Evolutionary conservation across 2,329 filamentous ascomycete species (phyloP).

Genomic region (Calonectria naviculata): DNA sequence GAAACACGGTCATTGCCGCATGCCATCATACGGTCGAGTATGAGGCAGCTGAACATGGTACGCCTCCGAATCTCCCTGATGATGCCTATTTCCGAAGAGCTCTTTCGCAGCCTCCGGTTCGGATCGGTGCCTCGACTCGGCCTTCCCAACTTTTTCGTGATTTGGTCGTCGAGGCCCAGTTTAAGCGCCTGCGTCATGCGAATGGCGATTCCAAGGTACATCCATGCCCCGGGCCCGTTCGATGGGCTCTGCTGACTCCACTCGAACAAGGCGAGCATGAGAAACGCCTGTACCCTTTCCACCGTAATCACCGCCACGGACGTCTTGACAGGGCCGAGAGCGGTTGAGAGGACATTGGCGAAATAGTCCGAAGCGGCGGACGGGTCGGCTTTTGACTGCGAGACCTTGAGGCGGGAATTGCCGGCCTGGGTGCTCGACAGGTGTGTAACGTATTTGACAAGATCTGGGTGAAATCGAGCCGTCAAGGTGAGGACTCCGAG

Average conservation of each 20-base stretch:
- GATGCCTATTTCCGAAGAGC: slow-evolving; percentile 50
- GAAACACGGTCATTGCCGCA: slow-evolving; percentile 71
- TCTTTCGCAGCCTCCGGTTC: slow-evolving; percentile 3
- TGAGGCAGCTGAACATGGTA: slow-evolving; percentile 81
- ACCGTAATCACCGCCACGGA: slow-evolving; percentile 65
- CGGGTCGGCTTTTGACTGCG: slow-evolving; percentile 57
- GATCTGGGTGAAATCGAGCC: slow-evolving; percentile 72
- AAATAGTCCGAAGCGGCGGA: slow-evolving; percentile 73
- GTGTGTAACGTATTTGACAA: slow-evolving; percentile 66
- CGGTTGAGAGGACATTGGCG: slow-evolving; percentile 66
- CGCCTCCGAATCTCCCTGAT: slow-evolving; percentile 73
- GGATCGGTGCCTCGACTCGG: background rate
- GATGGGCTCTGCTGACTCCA: slow-evolving; percentile 71
- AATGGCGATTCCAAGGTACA: slow-evolving; percentile 73
- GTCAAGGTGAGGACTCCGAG: slow-evolving; percentile 77
- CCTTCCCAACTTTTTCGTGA: slow-evolving; percentile 8
- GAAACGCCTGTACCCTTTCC: slow-evolving; percentile 72
- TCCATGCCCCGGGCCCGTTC: slow-evolving; percentile 71
- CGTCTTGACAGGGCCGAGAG: slow-evolving; percentile 58
- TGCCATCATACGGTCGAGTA: slow-evolving; percentile 76
- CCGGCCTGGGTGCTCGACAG: slow-evolving; percentile 48
- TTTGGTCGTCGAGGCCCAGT: slow-evolving; percentile 66
- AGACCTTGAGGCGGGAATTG: slow-evolving; percentile 46
- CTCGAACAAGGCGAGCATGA: slow-evolving; percentile 79
- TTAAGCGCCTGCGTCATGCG: slow-evolving; percentile 72